Evolutionary conservation across 306 rosid species (phyloP).

Genomic region (Purshia tridentata): DNA sequence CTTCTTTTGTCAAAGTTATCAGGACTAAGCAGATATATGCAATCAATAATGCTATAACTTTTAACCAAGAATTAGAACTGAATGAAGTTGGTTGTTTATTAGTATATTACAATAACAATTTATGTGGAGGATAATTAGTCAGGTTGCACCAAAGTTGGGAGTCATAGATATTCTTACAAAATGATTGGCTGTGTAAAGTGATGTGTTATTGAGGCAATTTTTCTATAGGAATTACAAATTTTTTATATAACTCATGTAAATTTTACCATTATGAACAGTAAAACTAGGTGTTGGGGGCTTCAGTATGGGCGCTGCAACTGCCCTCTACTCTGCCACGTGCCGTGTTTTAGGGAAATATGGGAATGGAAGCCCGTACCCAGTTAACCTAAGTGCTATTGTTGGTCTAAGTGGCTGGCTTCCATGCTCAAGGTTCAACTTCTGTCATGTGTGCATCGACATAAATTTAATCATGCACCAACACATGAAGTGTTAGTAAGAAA

Average conservation of each 20-base stretch:
- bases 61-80: background rate
- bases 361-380: slow-evolving; percentile 75
- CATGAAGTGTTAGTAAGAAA: slow-evolving; percentile 15
- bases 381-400: slow-evolving; percentile 70
- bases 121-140: background rate
- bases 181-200: background rate
- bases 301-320: slow-evolving; percentile 97
- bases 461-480: slow-evolving; percentile 19
- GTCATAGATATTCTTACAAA: background rate
- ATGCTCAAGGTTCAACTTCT: slow-evolving; percentile 79
- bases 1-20: background rate
- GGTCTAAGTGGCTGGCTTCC: slow-evolving; percentile 98
- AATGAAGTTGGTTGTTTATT: background rate
- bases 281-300: slow-evolving; percentile 93
- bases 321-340: slow-evolving; percentile 87
- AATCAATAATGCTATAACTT: background rate
- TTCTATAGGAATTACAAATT: background rate
- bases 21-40: slow-evolving; percentile 1
- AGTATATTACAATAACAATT: background rate
- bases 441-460: slow-evolving; percentile 20
- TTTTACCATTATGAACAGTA: slow-evolving; percentile 45
- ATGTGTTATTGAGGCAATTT: background rate
- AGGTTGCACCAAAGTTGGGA: slow-evolving; percentile 12
- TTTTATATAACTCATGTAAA: slow-evolving; percentile 10
- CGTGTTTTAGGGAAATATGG: slow-evolving; percentile 66